Percentiles rank a stretch among this genome's conserved stretches.
Evolutionary conservation across 176 grass and related monocot species (phyloP).

Genomic region (Poa pratensis): DNA sequence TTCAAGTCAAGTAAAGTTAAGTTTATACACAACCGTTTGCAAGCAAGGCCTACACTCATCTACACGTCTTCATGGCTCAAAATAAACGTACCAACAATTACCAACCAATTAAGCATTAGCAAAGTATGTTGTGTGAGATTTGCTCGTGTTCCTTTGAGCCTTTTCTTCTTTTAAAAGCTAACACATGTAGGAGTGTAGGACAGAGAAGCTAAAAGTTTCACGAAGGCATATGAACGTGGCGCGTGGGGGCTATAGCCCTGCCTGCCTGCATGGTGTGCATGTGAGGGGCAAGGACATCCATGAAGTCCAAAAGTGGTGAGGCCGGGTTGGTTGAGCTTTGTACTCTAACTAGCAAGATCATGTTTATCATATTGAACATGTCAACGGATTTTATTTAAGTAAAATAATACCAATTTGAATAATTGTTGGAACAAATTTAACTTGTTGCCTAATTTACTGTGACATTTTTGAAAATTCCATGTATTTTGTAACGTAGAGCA

Average conservation of each 20-base stretch:
- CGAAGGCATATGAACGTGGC: conserved; percentile 3
- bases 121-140: neutral
- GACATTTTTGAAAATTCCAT: too few relatives aligned
- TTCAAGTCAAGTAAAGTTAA: neutral
- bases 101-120: too few relatives aligned
- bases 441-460: too few relatives aligned
- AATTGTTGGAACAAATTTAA: too few relatives aligned
- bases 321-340: conserved; percentile 32
- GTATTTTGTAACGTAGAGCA: too few relatives aligned
- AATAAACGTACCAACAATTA: neutral
- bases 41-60: neutral
- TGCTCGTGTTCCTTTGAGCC: neutral
- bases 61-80: neutral
- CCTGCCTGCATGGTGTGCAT: conserved; percentile 37
- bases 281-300: conserved; percentile 48
- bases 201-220: conserved; percentile 1
- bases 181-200: neutral
- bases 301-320: conserved; percentile 49
- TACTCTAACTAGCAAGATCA: neutral
- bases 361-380: too few relatives aligned
- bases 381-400: too few relatives aligned
- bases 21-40: neutral
- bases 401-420: too few relatives aligned
- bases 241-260: neutral
- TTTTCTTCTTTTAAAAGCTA: neutral